Evolutionary conservation across 495 filamentous ascomycete genomes (phyloP).

Genomic region (Talaromyces wortmannii): DNA sequence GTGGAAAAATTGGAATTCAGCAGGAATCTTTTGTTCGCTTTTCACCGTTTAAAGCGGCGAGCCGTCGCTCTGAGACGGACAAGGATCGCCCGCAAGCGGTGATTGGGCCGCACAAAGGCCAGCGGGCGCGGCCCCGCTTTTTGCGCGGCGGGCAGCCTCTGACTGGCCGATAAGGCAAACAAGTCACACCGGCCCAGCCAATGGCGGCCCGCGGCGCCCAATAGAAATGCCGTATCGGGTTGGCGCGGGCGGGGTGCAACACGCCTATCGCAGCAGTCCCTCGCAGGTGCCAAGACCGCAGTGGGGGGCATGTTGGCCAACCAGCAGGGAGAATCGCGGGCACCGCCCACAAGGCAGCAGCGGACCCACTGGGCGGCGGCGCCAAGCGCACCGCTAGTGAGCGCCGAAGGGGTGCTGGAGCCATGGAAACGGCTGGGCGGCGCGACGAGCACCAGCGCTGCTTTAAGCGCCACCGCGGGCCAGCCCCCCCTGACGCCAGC

Average conservation of each 20-base stretch:
- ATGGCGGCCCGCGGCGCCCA: not conserved
- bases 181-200: not conserved
- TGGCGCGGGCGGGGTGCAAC: not conserved
- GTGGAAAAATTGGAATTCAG: slow-evolving; percentile 10
- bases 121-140: slow-evolving; percentile 14
- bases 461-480: slow-evolving; percentile 36
- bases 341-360: not conserved
- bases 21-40: slow-evolving; percentile 36
- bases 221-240: not conserved
- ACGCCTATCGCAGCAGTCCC: not conserved
- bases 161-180: slow-evolving; percentile 14
- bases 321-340: not conserved
- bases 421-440: not conserved
- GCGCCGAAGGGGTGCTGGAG: not conserved
- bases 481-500: slow-evolving; percentile 33
- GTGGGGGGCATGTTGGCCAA: not conserved
- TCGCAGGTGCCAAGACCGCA: not conserved
- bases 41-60: slow-evolving; percentile 34
- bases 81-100: slow-evolving; percentile 15
- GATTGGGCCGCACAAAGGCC: slow-evolving; percentile 20
- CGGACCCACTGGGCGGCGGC: not conserved
- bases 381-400: not conserved
- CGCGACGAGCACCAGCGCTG: slow-evolving; percentile 16
- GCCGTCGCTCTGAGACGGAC: slow-evolving; percentile 24
- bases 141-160: slow-evolving; percentile 22